A percentile compares a stretch with the other conserved stretches of the same genome.
Evolutionary conservation across 345 rosid genomes (phyloP).

Genomic region (Linum trigynum): DNA sequence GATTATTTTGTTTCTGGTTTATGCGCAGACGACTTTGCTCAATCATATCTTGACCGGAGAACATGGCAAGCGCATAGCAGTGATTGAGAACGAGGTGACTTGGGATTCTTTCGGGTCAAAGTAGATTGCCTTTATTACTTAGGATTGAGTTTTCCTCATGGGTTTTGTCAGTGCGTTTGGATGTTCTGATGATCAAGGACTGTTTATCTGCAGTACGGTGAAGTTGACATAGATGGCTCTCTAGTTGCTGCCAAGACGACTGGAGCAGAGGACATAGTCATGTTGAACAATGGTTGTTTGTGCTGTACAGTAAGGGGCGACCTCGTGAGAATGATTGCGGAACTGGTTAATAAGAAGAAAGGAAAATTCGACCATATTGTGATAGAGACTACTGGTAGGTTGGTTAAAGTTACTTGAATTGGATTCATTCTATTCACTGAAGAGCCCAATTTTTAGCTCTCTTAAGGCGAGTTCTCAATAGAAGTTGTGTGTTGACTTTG

Average conservation of each 20-base stretch:
- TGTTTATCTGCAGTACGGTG: constrained; percentile 58
- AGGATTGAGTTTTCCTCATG: constrained; percentile 1
- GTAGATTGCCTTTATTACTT: background rate
- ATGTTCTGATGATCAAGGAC: background rate
- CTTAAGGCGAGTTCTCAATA: background rate
- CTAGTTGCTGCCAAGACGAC: constrained; percentile 82
- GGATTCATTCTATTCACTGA: background rate
- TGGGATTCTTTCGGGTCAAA: background rate
- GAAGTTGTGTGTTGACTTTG: constrained; percentile 9
- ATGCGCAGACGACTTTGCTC: constrained; percentile 72
- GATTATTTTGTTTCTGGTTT: constrained; percentile 1
- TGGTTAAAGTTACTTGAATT: background rate
- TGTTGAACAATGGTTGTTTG: constrained; percentile 95
- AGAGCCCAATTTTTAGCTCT: background rate
- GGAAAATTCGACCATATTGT: constrained; percentile 88
- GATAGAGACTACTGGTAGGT: constrained; percentile 81
- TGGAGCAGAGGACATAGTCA: constrained; percentile 81
- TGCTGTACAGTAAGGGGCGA: constrained; percentile 98
- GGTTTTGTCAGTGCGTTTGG: background rate
- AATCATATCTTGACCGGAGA: constrained; percentile 92
- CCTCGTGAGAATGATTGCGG: constrained; percentile 89
- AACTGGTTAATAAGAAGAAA: constrained; percentile 67
- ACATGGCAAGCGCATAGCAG: constrained; percentile 93
- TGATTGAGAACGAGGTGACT: constrained; percentile 90
- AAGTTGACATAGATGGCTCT: constrained; percentile 91